Conservation (phyloP, 164 flowering plant genomes). For the Berberis thunbergii region DNA sequence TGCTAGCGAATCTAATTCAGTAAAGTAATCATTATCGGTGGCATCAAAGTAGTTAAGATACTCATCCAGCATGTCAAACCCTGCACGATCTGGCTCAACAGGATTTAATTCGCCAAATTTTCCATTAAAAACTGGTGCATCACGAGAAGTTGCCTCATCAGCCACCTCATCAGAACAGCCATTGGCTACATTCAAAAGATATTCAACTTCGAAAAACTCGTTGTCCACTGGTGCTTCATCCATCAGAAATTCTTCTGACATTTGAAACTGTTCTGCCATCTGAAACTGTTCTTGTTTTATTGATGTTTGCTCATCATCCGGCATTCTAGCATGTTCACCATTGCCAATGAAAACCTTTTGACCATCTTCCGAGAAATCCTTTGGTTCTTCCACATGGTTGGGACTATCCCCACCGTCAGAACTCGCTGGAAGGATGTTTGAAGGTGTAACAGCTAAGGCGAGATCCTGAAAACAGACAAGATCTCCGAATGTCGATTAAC, state of each 20-base stretch:
- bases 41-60: slow-evolving; percentile 38
- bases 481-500: background rate
- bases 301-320: slow-evolving; percentile 5
- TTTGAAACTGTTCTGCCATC: background rate
- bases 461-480: slow-evolving; percentile 15
- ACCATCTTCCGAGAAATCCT: slow-evolving; percentile 3
- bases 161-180: slow-evolving; percentile 8
- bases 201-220: slow-evolving; percentile 16
- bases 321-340: slow-evolving; percentile 5
- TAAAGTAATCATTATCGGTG: slow-evolving; percentile 18
- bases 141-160: slow-evolving; percentile 16
- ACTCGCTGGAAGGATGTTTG: slow-evolving; percentile 1
- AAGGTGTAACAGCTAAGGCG: slow-evolving; percentile 6
- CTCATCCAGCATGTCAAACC: slow-evolving; percentile 38
- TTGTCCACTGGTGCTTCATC: slow-evolving; percentile 7
- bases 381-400: slow-evolving; percentile 1
- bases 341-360: slow-evolving; percentile 7
- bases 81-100: slow-evolving; percentile 19
- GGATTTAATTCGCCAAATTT: slow-evolving; percentile 35
- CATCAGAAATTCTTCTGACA: slow-evolving; percentile 5
- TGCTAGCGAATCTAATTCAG: slow-evolving; percentile 20
- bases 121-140: slow-evolving; percentile 22
- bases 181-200: slow-evolving; percentile 14
- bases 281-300: background rate
- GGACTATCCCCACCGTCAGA: slow-evolving; percentile 1